Evolutionary conservation across 805 yeast genomes (phyloP).

Genomic region (Lipomyces chichibuensis): DNA sequence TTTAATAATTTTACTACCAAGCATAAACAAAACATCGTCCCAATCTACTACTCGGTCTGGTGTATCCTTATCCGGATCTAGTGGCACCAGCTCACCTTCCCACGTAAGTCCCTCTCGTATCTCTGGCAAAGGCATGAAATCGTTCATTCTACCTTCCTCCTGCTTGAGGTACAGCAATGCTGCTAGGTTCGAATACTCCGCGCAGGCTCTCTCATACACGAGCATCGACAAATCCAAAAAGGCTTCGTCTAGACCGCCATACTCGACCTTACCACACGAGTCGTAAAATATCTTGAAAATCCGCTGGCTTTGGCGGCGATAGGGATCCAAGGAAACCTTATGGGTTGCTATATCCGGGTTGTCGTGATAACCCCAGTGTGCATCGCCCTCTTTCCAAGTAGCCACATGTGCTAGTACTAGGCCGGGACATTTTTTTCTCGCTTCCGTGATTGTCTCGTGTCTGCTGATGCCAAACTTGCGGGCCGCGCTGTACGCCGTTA

Average conservation of each 20-base stretch:
- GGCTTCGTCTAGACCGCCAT: constrained; percentile 95
- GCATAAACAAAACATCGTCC: constrained; percentile 74
- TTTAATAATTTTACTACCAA: constrained; percentile 65
- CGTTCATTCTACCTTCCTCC: constrained; percentile 29
- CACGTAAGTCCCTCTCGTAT: constrained; percentile 36
- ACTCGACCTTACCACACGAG: constrained; percentile 73
- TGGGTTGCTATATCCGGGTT: constrained; percentile 59
- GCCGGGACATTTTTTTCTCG: constrained; percentile 73
- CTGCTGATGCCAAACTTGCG: constrained; percentile 78
- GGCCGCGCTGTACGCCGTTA: constrained; percentile 68
- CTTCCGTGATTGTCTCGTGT: constrained; percentile 71
- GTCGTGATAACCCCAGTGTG: constrained; percentile 74
- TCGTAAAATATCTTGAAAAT: constrained; percentile 63
- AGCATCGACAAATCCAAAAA: constrained; percentile 80
- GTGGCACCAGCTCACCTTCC: constrained; percentile 41
- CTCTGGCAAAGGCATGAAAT: constrained; percentile 54
- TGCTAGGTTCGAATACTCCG: constrained; percentile 53
- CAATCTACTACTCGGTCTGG: constrained; percentile 53
- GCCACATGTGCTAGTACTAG: constrained; percentile 88
- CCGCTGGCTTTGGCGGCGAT: constrained; percentile 82
- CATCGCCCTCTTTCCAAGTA: constrained; percentile 84
- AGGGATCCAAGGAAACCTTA: constrained; percentile 90
- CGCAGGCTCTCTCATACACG: constrained; percentile 52
- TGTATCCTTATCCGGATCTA: constrained; percentile 30
- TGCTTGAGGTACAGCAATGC: constrained; percentile 10